Base-by-base conservation (phyloP, 495 filamentous ascomycete species). In the Hypomontagnella monticulosa region DNA sequence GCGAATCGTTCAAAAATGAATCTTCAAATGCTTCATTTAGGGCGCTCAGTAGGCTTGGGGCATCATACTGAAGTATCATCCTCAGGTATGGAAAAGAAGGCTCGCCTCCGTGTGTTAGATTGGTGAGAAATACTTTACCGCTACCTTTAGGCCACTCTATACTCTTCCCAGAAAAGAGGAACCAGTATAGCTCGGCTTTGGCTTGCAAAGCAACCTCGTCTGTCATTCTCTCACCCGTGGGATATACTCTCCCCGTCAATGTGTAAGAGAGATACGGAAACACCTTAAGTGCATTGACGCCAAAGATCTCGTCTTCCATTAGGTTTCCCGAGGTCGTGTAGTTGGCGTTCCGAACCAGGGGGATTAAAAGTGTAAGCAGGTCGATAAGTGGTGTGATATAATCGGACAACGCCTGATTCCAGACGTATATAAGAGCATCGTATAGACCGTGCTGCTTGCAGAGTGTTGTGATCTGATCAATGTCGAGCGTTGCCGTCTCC, bases 21-120 rank as follows among this genome's bases (percentile, higher is more conserved):
- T 99, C 93, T 74, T 99, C 95, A 67, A 99, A 99, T 7, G 95
- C 95, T 76, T 99, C 95, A 66, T 99, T 98, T 15, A 99, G 78
- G 67, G 94, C 93, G 76, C 93, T 97, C 75, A 99, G 84, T 66
- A 97, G 93, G 76, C 92, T 97, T 3, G 91, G 83, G 0, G 95
- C 85, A 74, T 97, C 91, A 63, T 96, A 97, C 49, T 91, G 85
- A 19, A 99, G 81, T 50, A 98, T 89, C 64, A 90, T 84, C 27
- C 89, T 85, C 1, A 99, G 85, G 72, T 94, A 92, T 3, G 91
- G 90, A 69, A 93, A 97, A 0, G 88, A 85, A 1, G 88, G 89
- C 61, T 92, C 85, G 14, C 78, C 69, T 0, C 74, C 68, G 60
- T 81, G 75, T 9, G 72, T 64, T 4, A 78, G 76, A n/a, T 72